Percentiles rank a stretch among this genome's conserved stretches.
These are phyloP conservation scores for Phaffomyces opuntiae DNA, from an alignment of 805 yeast species.

Conservation along the genomic window DNA sequence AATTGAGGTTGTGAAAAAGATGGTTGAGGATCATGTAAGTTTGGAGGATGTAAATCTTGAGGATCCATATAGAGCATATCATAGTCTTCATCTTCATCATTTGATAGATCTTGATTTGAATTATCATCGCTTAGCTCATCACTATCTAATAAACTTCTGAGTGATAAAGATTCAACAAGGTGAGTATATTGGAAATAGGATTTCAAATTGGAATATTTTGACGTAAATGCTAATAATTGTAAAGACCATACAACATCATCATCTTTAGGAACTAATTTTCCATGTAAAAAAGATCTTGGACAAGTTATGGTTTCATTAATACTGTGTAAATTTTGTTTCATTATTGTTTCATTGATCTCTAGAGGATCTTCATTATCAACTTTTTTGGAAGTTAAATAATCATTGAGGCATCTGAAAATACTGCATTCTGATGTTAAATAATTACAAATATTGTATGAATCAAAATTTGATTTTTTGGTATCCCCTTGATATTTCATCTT, in stretches of 20 bases:
- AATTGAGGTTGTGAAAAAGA: background rate
- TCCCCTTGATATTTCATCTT: conserved; percentile 1
- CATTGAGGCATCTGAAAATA: background rate
- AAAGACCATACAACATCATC: conserved; percentile 94
- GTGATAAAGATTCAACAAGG: conserved; percentile 63
- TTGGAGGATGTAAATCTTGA: background rate
- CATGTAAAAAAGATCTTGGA: conserved; percentile 54
- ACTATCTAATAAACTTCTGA: conserved; percentile 31
- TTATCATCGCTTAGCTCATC: background rate
- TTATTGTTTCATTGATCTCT: conserved; percentile 6
- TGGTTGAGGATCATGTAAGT: background rate
- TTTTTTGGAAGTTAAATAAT: background rate
- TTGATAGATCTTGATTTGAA: background rate
- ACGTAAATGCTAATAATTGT: conserved; percentile 85
- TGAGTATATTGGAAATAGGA: conserved; percentile 68
- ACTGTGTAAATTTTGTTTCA: conserved; percentile 13
- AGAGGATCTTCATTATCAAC: background rate
- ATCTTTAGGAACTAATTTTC: conserved; percentile 80
- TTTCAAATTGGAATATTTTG: conserved; percentile 80
- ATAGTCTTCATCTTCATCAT: conserved; percentile 33
- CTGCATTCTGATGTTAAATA: background rate
- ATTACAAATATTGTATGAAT: conserved; percentile 1
- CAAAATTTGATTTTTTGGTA: conserved; percentile 1
- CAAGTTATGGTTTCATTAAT: conserved; percentile 25
- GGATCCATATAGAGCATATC: background rate